Evolutionary conservation across 208 protist genomes (phyloP).

Genomic region (Phytomonas francai): DNA sequence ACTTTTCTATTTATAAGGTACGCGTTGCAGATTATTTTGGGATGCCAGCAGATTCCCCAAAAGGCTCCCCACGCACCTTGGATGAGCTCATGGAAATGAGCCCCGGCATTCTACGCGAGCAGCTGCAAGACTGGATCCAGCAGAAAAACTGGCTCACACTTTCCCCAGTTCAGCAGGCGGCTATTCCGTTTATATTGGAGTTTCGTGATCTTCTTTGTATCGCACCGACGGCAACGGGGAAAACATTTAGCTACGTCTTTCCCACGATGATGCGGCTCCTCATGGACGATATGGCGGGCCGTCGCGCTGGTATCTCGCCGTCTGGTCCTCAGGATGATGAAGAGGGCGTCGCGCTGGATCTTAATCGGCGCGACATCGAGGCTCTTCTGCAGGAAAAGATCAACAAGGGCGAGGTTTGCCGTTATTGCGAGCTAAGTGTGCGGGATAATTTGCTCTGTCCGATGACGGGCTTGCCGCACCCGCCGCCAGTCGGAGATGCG

Average conservation of each 20-base stretch:
- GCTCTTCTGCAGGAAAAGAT: slow-evolving; percentile 57
- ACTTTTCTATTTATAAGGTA: slow-evolving; percentile 34
- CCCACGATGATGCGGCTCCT: slow-evolving; percentile 64
- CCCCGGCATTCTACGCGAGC: slow-evolving; percentile 26
- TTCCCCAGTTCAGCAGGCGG: slow-evolving; percentile 49
- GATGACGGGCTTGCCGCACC: slow-evolving; percentile 67
- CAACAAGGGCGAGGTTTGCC: slow-evolving; percentile 55
- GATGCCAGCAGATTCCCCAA: slow-evolving; percentile 61
- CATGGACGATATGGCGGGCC: slow-evolving; percentile 20
- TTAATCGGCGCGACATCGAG: slow-evolving; percentile 46
- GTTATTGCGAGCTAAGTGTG: slow-evolving; percentile 73
- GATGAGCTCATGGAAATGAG: slow-evolving; percentile 41
- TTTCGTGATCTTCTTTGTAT: slow-evolving; percentile 80
- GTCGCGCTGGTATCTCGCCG: background rate
- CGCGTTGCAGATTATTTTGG: slow-evolving; percentile 55
- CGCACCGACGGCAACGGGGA: slow-evolving; percentile 86
- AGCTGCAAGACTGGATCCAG: slow-evolving; percentile 32
- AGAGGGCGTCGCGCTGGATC: slow-evolving; percentile 7
- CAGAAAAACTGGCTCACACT: slow-evolving; percentile 26
- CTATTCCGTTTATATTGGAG: slow-evolving; percentile 55
- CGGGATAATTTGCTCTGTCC: slow-evolving; percentile 44
- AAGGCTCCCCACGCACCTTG: slow-evolving; percentile 32
- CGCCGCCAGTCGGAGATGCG: slow-evolving; percentile 11
- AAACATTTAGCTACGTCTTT: slow-evolving; percentile 87
- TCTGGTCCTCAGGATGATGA: slow-evolving; percentile 1